A percentile compares a stretch with the other conserved stretches of the same genome.
These are phyloP conservation scores for Pseudozyma pruni DNA, from an alignment of 1,284 basidiomycete genomes.

Conservation along the genomic window DNA sequence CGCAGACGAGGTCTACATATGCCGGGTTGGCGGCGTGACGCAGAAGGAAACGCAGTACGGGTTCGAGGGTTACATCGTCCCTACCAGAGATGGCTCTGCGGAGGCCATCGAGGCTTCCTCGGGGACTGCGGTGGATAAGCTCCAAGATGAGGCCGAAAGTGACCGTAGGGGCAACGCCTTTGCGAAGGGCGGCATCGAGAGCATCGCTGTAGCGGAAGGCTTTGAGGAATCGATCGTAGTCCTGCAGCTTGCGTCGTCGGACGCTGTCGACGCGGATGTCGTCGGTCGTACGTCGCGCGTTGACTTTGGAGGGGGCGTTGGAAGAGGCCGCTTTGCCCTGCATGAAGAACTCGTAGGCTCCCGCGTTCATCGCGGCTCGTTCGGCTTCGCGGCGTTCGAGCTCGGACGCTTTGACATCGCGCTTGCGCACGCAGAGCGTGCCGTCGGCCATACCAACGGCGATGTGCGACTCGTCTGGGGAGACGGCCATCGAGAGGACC, in stretches of 20 bases:
- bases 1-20: constrained; percentile 87
- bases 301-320: constrained; percentile 25
- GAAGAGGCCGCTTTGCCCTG: constrained; percentile 40
- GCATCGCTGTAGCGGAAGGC: constrained; percentile 94
- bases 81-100: constrained; percentile 85
- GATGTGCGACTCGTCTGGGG: constrained; percentile 96
- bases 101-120: constrained; percentile 77
- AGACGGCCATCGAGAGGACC: constrained; percentile 87
- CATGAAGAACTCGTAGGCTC: constrained; percentile 78
- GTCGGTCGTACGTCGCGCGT: constrained; percentile 62
- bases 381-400: constrained; percentile 70
- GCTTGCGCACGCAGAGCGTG: constrained; percentile 73
- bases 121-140: constrained; percentile 77
- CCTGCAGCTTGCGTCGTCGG: constrained; percentile 79
- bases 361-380: constrained; percentile 72
- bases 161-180: constrained; percentile 69
- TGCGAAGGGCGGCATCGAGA: constrained; percentile 72
- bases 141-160: constrained; percentile 93
- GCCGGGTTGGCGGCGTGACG: constrained; percentile 89
- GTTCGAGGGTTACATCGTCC: constrained; percentile 93
- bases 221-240: constrained; percentile 91
- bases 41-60: constrained; percentile 83
- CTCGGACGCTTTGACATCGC: constrained; percentile 80
- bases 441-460: constrained; percentile 97
- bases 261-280: constrained; percentile 73